These are phyloP conservation scores for Beauveria sp. DNA, from an alignment of 2,329 filamentous ascomycete genomes.

Conservation along the genomic window DNA sequence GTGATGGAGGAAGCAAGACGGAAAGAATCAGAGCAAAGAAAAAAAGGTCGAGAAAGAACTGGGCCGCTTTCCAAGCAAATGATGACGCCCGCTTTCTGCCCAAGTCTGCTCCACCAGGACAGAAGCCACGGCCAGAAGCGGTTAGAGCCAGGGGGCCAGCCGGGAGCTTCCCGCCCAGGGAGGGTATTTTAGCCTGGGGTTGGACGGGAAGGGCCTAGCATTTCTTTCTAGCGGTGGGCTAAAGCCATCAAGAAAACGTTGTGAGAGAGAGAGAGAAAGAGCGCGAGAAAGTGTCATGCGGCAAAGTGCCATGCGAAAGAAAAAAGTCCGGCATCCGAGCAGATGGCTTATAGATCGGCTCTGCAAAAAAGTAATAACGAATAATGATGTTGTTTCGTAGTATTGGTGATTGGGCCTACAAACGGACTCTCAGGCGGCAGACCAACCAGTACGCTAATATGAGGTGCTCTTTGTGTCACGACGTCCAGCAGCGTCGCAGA, in stretches of 20 bases:
- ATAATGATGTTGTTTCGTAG: too few relatives aligned
- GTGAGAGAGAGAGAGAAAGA: not conserved
- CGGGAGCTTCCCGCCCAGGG: constrained; percentile 2
- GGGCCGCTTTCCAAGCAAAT: not conserved
- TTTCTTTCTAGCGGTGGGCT: not conserved
- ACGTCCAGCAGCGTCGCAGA: too few relatives aligned
- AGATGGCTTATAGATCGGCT: not conserved
- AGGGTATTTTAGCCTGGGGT: not conserved
- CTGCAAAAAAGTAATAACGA: too few relatives aligned
- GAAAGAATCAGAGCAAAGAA: not conserved
- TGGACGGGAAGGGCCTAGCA: not conserved
- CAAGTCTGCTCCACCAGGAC: not conserved
- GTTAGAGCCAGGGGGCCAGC: constrained; percentile 2
- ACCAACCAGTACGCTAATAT: not conserved
- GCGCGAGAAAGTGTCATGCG: not conserved
- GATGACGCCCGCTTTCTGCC: constrained; percentile 6
- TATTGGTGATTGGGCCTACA: too few relatives aligned
- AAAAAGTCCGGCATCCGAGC: too few relatives aligned
- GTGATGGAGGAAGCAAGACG: not conserved
- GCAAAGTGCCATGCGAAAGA: too few relatives aligned
- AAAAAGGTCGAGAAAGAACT: not conserved
- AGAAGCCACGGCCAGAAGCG: not conserved
- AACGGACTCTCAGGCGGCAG: too few relatives aligned
- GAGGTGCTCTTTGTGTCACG: not conserved
- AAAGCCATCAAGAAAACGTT: not conserved